Percentiles rank a stretch among this genome's conserved stretches.
phyloP scores from a whole-genome alignment of 306 rosid genomes.

The Vicia sativa region DNA sequence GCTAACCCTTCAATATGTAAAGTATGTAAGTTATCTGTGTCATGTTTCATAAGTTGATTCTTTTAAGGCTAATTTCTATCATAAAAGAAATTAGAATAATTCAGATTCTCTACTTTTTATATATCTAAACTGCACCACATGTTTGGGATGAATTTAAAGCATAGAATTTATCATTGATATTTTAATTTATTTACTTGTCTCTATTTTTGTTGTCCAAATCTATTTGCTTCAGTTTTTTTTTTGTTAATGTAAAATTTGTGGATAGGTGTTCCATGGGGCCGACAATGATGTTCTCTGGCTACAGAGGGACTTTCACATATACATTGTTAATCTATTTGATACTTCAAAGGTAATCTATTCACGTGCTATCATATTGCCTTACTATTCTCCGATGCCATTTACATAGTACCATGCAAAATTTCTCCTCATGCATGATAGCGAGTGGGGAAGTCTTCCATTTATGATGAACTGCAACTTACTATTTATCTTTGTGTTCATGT shows the following conservation, averaged over 20 bases:
- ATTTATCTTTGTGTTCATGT: constrained; percentile 25
- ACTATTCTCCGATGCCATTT: constrained; percentile 22
- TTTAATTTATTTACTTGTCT: constrained; percentile 13
- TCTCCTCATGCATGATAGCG: constrained; percentile 18
- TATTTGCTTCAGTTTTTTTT: background rate
- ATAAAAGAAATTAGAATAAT: constrained; percentile 16
- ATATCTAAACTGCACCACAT: background rate
- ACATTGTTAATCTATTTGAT: constrained; percentile 84
- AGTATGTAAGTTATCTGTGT: constrained; percentile 51
- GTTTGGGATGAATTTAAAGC: constrained; percentile 6
- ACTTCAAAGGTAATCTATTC: constrained; percentile 74
- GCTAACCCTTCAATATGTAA: constrained; percentile 77
- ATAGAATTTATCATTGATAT: constrained; percentile 10
- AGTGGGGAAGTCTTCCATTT: constrained; percentile 23
- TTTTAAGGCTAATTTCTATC: constrained; percentile 11
- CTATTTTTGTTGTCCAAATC: constrained; percentile 12
- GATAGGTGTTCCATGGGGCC: constrained; percentile 93
- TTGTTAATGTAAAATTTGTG: constrained; percentile 40
- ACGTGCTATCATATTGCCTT: constrained; percentile 14
- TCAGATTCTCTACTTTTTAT: background rate
- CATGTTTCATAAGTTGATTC: constrained; percentile 25
- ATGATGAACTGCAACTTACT: constrained; percentile 22
- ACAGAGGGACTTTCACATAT: constrained; percentile 90
- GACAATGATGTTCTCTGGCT: constrained; percentile 94
- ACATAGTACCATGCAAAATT: background rate